phyloP scores from a whole-genome alignment of 2,329 filamentous ascomycete genomes.

The Aspergillus pseudoterreus region DNA sequence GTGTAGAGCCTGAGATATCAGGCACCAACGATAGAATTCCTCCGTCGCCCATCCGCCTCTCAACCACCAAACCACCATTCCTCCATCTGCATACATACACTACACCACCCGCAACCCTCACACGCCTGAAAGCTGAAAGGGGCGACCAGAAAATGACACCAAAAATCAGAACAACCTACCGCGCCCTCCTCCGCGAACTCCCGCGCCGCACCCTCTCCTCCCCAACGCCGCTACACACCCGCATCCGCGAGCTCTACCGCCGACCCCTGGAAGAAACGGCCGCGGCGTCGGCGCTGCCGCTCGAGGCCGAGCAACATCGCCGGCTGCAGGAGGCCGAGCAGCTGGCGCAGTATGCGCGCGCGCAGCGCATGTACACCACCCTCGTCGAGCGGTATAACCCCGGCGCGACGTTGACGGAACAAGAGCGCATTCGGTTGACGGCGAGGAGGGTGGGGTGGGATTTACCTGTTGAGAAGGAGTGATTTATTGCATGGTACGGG shows the following conservation, averaged over 20 bases:
- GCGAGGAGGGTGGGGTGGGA: constrained; percentile 89
- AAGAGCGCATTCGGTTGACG: constrained; percentile 76
- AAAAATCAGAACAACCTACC: constrained; percentile 67
- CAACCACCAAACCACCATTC: neutral
- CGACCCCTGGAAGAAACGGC: constrained; percentile 17
- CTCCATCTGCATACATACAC: neutral
- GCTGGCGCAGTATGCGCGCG: constrained; percentile 71
- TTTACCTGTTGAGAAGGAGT: constrained; percentile 60
- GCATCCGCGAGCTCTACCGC: constrained; percentile 63
- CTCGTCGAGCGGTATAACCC: constrained; percentile 91
- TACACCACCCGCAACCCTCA: neutral
- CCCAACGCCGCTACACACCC: constrained; percentile 66
- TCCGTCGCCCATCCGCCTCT: neutral
- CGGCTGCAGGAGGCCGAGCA: constrained; percentile 64
- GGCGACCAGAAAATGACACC: constrained; percentile 22
- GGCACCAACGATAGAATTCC: neutral
- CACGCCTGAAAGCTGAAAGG: constrained; percentile 2
- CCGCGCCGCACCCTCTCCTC: constrained; percentile 63
- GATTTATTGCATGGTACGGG: neutral
- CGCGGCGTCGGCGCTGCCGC: constrained; percentile 20
- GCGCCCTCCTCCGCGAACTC: constrained; percentile 82
- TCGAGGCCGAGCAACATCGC: constrained; percentile 11
- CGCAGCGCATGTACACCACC: constrained; percentile 79
- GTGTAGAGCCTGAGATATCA: neutral
- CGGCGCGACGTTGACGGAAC: constrained; percentile 80